Evolutionary conservation across 352 stramenopile genomes (phyloP).

Genomic region (Globisporangium parvum): DNA sequence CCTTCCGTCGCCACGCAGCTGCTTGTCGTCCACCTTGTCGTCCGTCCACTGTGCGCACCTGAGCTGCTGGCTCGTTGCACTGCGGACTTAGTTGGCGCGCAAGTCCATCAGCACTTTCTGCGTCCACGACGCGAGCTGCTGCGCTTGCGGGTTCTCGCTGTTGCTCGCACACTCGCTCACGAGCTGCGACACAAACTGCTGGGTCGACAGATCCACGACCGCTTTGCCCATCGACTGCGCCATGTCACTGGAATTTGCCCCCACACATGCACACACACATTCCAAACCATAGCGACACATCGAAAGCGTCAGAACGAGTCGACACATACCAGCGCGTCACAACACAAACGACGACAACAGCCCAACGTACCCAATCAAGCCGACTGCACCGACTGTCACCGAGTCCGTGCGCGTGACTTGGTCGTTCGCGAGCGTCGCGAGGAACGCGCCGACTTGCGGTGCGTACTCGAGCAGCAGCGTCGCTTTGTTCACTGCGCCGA

Average conservation of each 20-base stretch:
- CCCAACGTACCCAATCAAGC: conserved; percentile 79
- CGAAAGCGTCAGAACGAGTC: background rate
- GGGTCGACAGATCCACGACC: conserved; percentile 55
- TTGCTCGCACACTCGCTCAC: conserved; percentile 68
- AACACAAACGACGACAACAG: background rate
- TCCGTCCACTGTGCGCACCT: background rate
- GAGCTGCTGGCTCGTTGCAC: background rate
- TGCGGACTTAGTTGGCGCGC: conserved; percentile 31
- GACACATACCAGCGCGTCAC: no score
- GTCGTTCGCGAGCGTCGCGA: conserved; percentile 84
- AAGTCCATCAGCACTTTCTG: conserved; percentile 72
- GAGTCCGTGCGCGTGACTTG: conserved; percentile 74
- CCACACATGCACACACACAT: background rate
- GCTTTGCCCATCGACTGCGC: conserved; percentile 64
- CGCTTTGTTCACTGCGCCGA: conserved; percentile 88
- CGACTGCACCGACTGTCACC: conserved; percentile 90
- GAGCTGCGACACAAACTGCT: conserved; percentile 69
- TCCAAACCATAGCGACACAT: conserved; percentile 5
- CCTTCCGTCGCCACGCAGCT: background rate
- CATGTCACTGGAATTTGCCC: conserved; percentile 72
- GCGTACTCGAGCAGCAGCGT: conserved; percentile 79
- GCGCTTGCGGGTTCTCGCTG: conserved; percentile 54
- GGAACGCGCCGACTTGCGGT: conserved; percentile 84
- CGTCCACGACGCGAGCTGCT: conserved; percentile 69
- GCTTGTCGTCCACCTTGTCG: conserved; percentile 2